Evolutionary conservation across 2,329 filamentous ascomycete genomes (phyloP).

Genomic region (Sporothrix mexicana): DNA sequence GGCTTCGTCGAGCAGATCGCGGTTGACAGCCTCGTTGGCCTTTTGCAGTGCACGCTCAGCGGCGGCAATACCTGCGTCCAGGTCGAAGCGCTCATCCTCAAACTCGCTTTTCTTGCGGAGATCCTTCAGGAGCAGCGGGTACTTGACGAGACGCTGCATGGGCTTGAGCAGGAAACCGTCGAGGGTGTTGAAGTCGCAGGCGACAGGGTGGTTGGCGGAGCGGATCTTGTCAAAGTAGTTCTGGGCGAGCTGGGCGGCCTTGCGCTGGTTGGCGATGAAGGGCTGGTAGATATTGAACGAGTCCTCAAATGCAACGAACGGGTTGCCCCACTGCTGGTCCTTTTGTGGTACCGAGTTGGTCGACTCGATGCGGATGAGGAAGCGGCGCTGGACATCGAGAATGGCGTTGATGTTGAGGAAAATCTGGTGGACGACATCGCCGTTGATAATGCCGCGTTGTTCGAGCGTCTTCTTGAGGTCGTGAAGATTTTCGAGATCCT

Average conservation of each 20-base stretch:
- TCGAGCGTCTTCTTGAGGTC: conserved; percentile 89
- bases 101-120: conserved; percentile 84
- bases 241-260: conserved; percentile 83
- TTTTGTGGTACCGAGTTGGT: conserved; percentile 81
- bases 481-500: conserved; percentile 93
- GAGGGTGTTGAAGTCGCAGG: conserved; percentile 83
- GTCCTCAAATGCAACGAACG: conserved; percentile 84
- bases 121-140: conserved; percentile 87
- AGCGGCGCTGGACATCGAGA: conserved; percentile 92
- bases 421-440: conserved; percentile 90
- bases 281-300: conserved; percentile 93
- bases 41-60: conserved; percentile 81
- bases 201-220: conserved; percentile 76
- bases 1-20: conserved; percentile 82
- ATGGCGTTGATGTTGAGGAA: conserved; percentile 96
- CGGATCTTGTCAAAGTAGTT: conserved; percentile 87
- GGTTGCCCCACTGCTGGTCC: conserved; percentile 91
- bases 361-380: conserved; percentile 93
- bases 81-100: conserved; percentile 71
- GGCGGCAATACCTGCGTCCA: conserved; percentile 77
- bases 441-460: conserved; percentile 83
- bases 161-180: conserved; percentile 95
- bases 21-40: conserved; percentile 89
- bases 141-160: conserved; percentile 94
- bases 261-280: conserved; percentile 95